phyloP scores from a whole-genome alignment of 2,329 filamentous ascomycete genomes.

The Xylariaceae sp. region DNA sequence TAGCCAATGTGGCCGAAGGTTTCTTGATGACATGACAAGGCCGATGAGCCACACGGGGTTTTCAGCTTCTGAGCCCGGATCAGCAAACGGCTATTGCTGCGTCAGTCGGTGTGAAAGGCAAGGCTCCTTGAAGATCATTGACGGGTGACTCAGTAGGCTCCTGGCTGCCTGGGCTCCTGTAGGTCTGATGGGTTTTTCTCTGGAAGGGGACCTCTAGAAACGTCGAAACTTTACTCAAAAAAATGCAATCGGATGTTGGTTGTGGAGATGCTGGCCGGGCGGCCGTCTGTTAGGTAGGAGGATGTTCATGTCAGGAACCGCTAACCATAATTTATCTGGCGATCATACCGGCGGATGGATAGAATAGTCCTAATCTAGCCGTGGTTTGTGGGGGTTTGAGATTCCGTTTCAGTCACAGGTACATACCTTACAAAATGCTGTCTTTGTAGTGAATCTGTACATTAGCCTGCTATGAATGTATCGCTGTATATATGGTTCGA shows the following conservation, averaged over 20 bases:
- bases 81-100: slow-evolving; percentile 16
- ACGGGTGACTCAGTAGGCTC: neutral
- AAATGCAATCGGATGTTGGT: neutral
- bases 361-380: neutral
- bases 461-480: neutral
- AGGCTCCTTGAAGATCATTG: slow-evolving; percentile 18
- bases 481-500: too few species aligned
- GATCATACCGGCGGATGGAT: neutral
- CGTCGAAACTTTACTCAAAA: neutral
- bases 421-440: neutral
- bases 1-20: slow-evolving; percentile 1
- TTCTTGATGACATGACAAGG: slow-evolving; percentile 8
- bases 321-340: neutral
- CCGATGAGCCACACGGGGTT: slow-evolving; percentile 25
- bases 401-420: neutral
- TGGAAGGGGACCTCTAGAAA: neutral
- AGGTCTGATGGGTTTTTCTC: neutral
- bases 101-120: slow-evolving; percentile 21
- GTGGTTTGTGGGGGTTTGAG: neutral
- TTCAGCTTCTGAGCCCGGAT: slow-evolving; percentile 31
- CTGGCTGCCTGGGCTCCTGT: neutral
- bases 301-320: neutral
- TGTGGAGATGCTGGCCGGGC: neutral
- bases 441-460: neutral
- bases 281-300: neutral